phyloP scores from a whole-genome alignment of 2,329 filamentous ascomycete species.

The Ceratocystiopsis minuta region DNA sequence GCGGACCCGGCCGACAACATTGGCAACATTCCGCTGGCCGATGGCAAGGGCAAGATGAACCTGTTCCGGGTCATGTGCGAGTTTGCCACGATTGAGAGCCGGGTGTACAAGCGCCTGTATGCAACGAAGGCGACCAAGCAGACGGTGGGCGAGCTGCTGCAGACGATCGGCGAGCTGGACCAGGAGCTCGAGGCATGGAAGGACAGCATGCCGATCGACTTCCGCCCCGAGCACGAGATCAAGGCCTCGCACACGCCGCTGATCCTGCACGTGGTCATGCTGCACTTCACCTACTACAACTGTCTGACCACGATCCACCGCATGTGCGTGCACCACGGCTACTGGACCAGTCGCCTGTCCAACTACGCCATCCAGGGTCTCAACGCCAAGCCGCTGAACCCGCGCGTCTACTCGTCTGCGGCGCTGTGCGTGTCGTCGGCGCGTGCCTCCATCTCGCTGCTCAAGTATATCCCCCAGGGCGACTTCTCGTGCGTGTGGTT shows the following conservation, averaged over 20 bases:
- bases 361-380: constrained; percentile 91
- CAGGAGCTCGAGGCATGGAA: constrained; percentile 88
- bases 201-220: constrained; percentile 84
- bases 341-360: constrained; percentile 89
- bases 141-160: constrained; percentile 79
- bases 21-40: constrained; percentile 78
- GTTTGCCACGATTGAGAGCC: constrained; percentile 80
- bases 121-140: constrained; percentile 84
- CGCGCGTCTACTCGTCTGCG: constrained; percentile 83
- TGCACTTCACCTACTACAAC: constrained; percentile 97
- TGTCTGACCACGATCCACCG: constrained; percentile 93
- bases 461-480: constrained; percentile 91
- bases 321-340: constrained; percentile 95
- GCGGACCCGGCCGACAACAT: constrained; percentile 83
- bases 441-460: constrained; percentile 75
- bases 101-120: constrained; percentile 84
- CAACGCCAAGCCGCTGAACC: constrained; percentile 80
- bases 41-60: constrained; percentile 86
- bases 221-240: constrained; percentile 93
- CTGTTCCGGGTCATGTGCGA: constrained; percentile 86
- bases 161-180: constrained; percentile 90
- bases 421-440: constrained; percentile 85
- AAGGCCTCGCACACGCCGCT: constrained; percentile 80
- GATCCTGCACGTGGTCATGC: constrained; percentile 83
- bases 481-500: constrained; percentile 95